Base-by-base conservation (phyloP, 768 basidiomycete genomes). In the button mushroom (Agaricus bisporus) region DNA sequence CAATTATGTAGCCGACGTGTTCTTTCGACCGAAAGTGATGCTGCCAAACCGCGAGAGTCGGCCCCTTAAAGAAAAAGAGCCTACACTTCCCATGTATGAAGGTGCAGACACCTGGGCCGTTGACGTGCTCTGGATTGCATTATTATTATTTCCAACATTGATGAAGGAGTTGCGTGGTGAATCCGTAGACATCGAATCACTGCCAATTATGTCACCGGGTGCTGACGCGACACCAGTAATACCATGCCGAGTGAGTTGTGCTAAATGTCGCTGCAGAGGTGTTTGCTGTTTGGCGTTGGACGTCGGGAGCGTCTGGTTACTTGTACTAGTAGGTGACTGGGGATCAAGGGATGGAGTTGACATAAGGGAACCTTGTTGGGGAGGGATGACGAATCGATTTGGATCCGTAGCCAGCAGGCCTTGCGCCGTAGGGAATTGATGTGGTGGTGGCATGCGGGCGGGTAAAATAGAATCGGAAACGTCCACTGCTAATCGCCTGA, bases 181-280 rank as follows among this genome's bases (percentile, higher is more conserved):
- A 59, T 80, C 82, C 14, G 72, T 74, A 6, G 82, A 85, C 18
- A 83, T 65, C 2, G 80, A 78, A 63, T 85, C 85, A 55, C 75
- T 78, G 1, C 75, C 80, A 4, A 71, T 72, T 36, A 68, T 70
- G 41, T 89, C 88, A 3, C 81, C 82, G 36, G 87, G 88, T 6
- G 86, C 86, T 1, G 86, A 88, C 25, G 89, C 79, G 5, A 93
- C 84, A 1, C 86, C 89, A 42, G 82, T 85, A 67, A 93, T 86
- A 9, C 91, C 91, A 62, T 92, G 88, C 25, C 87, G 78, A 15
- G 90, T 82, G 5, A 93, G 75, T 58, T 91, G 85, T 5, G 89
- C 91, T 0, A 92, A 76, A 57, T 91, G 86, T 15, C 86, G 77
- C 59, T 91, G 89, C 17, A 93, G 71, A 2, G 86, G 86, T 0